Evolutionary conservation across 352 stramenopile species (phyloP), one percentile per base, ranked within the genome.

Genomic region (Phytophthora chlamydospora): DNA sequence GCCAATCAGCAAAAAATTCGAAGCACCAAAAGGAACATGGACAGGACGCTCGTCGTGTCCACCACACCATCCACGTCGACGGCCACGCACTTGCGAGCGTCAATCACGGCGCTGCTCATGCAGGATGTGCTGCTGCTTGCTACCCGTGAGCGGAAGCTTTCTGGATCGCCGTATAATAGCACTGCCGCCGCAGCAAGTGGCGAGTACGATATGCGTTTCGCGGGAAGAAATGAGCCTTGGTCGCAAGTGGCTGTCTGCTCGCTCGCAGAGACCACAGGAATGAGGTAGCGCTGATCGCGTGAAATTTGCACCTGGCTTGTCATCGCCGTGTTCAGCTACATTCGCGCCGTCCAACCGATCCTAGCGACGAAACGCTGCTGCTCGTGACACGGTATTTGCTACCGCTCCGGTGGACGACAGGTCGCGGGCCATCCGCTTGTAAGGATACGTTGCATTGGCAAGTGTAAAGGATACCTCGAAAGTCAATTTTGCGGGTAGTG

Each of bases 1-100:
- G n/a, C 58, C 48, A 66, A 66, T 66, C 39, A 51, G 19, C 1
- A 34, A 48, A 58, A 48, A 41, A 42, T 68, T n/a, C 51, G 51
- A 68, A 68, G 44, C 59, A 47, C 29, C 31, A 35, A 50, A 44
- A 33, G 2, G 13, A 29, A 12, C 35, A 66, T 29, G 24, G 60
- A 48, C 49, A 40, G 16, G 33, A 45, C 10, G n/a, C n/a, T n/a
- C n/a, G n/a, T n/a, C n/a, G n/a, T n/a, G n/a, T n/a, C n/a, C n/a
- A n/a, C n/a, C n/a, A n/a, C n/a, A n/a, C n/a, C n/a, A n/a, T n/a
- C 53, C 24, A 31, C n/a, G 0, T 31, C n/a, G 29, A 40, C 21
- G 21, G 21, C 21, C 21, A 24, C 21, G 21, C 21, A 24, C 21
- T 24, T 24, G 21, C 21, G 21, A 24, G 21, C n/a, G n/a, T n/a